These are phyloP conservation scores for Xylaria sp. DNA, from an alignment of 2,329 filamentous ascomycete species.

Conservation along the genomic window DNA sequence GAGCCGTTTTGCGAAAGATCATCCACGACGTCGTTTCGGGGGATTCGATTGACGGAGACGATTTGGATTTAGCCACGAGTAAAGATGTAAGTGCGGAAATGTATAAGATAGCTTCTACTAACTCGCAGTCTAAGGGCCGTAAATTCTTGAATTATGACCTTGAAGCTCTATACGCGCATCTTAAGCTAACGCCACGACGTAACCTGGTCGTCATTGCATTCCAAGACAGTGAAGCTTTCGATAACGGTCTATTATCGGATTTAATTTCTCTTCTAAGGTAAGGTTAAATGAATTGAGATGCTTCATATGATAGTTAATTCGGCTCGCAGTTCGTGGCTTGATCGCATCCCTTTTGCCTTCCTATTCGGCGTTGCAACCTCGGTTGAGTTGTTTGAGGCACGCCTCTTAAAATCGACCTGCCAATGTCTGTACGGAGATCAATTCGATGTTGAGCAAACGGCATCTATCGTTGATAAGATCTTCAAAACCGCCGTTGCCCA, in stretches of 20 bases:
- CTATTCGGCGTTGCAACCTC: constrained; percentile 85
- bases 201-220: constrained; percentile 75
- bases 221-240: constrained; percentile 85
- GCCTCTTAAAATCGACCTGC: constrained; percentile 74
- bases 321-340: constrained; percentile 68
- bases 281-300: constrained; percentile 46
- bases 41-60: constrained; percentile 63
- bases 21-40: constrained; percentile 71
- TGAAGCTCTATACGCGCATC: constrained; percentile 71
- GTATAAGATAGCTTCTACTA: constrained; percentile 4
- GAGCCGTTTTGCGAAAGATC: constrained; percentile 76
- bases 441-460: constrained; percentile 80
- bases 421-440: constrained; percentile 74
- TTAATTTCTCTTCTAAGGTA: constrained; percentile 75
- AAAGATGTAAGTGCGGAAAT: constrained; percentile 56
- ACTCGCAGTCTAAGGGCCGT: constrained; percentile 58
- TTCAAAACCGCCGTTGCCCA: constrained; percentile 73
- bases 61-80: constrained; percentile 56
- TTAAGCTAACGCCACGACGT: constrained; percentile 61
- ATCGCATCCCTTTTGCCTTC: constrained; percentile 79
- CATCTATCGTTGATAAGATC: constrained; percentile 76
- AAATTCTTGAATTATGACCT: constrained; percentile 82
- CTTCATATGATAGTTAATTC: constrained; percentile 12
- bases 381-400: constrained; percentile 79
- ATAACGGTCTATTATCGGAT: constrained; percentile 76